Percentiles rank a stretch among this genome's conserved stretches.
phyloP scores from a whole-genome alignment of 2,329 filamentous ascomycete species.

The Hypoxylon sp. region DNA sequence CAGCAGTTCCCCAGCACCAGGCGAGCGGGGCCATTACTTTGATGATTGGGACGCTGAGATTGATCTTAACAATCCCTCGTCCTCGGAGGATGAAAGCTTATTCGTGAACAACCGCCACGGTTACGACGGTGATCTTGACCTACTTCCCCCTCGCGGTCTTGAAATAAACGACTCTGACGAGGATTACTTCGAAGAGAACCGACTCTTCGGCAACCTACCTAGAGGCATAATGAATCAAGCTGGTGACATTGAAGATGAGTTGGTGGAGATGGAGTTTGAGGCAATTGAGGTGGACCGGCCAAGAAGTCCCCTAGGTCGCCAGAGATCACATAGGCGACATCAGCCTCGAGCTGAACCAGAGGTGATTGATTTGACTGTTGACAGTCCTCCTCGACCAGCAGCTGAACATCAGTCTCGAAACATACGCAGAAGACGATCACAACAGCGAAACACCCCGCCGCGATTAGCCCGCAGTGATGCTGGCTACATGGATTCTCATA shows the following conservation, averaged over 20 bases:
- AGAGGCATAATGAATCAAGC: conserved; percentile 11
- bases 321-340: conserved; percentile 14
- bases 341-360: conserved; percentile 36
- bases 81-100: conserved; percentile 17
- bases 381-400: conserved; percentile 22
- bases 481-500: conserved; percentile 45
- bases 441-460: conserved; percentile 45
- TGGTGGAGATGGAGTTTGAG: conserved; percentile 48
- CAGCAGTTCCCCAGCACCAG: not conserved
- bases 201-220: not conserved
- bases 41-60: not conserved
- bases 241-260: conserved; percentile 37
- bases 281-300: conserved; percentile 40
- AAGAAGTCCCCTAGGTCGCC: conserved; percentile 20
- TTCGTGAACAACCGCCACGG: conserved; percentile 37
- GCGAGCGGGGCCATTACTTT: not conserved
- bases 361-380: conserved; percentile 50
- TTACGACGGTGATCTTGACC: conserved; percentile 4
- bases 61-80: not conserved
- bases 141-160: not conserved
- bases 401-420: conserved; percentile 40
- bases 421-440: conserved; percentile 43
- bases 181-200: conserved; percentile 5
- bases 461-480: conserved; percentile 50
- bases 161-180: not conserved